Conservation (phyloP, 129 eudicot species). For the Centaurea solstitialis region DNA sequence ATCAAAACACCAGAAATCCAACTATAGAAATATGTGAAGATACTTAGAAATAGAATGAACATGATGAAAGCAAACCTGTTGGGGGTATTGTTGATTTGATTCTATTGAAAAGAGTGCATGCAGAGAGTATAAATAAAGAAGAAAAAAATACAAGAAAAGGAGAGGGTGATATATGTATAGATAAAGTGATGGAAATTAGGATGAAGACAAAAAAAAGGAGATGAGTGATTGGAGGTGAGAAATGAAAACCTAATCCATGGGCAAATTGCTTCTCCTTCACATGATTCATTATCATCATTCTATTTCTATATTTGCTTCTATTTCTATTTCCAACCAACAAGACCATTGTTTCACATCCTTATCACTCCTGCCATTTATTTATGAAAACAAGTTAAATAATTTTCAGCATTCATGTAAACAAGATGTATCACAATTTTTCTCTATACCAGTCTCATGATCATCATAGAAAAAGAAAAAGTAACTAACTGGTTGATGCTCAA, state of each 20-base stretch:
- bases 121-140: no score
- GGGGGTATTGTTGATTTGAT: background rate
- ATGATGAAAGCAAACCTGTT: constrained; percentile 2
- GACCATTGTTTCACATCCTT: background rate
- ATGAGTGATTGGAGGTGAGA: constrained; percentile 60
- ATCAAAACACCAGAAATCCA: background rate
- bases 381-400: background rate
- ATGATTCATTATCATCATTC: constrained; percentile 29
- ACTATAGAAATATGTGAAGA: background rate
- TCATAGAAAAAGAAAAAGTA: background rate
- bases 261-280: constrained; percentile 38
- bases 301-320: background rate
- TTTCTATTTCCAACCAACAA: background rate
- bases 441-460: background rate
- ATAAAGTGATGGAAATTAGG: constrained; percentile 30
- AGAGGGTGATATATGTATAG: background rate
- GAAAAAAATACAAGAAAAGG: no score
- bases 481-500: background rate
- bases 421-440: background rate
- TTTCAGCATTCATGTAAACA: background rate
- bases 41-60: constrained; percentile 4
- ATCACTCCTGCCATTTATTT: background rate
- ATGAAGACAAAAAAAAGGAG: constrained; percentile 28
- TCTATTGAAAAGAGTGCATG: no score
- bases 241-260: constrained; percentile 49